These are phyloP conservation scores for Prunus mume DNA, from an alignment of 306 rosid species.

Conservation along the genomic window DNA sequence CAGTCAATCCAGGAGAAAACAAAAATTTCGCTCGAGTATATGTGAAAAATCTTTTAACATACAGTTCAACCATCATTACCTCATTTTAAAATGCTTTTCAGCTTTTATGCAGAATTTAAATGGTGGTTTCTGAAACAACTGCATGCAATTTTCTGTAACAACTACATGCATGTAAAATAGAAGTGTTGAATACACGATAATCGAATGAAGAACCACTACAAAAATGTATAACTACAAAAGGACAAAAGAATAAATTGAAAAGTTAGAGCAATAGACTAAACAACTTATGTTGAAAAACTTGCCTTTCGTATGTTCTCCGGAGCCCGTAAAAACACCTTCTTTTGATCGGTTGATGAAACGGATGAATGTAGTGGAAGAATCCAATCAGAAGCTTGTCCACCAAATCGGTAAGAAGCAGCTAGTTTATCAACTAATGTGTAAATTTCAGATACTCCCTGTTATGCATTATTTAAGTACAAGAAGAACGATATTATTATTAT, in stretches of 20 bases:
- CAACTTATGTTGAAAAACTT: slow-evolving; percentile 24
- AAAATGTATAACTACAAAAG: not conserved
- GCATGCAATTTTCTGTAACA: not conserved
- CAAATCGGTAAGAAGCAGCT: slow-evolving; percentile 75
- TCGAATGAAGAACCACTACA: not conserved
- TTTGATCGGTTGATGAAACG: slow-evolving; percentile 72
- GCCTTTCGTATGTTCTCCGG: slow-evolving; percentile 80
- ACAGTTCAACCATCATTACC: not conserved
- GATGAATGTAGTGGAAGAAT: slow-evolving; percentile 87
- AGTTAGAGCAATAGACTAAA: slow-evolving; percentile 6
- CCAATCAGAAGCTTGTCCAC: slow-evolving; percentile 92
- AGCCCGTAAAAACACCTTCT: slow-evolving; percentile 78
- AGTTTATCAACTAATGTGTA: slow-evolving; percentile 65
- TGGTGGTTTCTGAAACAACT: not conserved
- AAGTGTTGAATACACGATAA: not conserved
- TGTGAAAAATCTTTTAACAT: not conserved
- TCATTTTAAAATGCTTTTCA: not conserved
- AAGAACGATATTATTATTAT: not conserved
- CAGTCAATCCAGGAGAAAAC: not conserved
- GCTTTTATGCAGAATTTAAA: not conserved
- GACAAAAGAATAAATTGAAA: not conserved
- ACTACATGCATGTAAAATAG: not conserved
- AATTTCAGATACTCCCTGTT: slow-evolving; percentile 83
- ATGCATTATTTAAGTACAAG: slow-evolving; percentile 8
- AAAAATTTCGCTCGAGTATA: not conserved